phyloP scores from a whole-genome alignment of 192 early-diverging fungal species.

The Mycoemilia scoparia region DNA sequence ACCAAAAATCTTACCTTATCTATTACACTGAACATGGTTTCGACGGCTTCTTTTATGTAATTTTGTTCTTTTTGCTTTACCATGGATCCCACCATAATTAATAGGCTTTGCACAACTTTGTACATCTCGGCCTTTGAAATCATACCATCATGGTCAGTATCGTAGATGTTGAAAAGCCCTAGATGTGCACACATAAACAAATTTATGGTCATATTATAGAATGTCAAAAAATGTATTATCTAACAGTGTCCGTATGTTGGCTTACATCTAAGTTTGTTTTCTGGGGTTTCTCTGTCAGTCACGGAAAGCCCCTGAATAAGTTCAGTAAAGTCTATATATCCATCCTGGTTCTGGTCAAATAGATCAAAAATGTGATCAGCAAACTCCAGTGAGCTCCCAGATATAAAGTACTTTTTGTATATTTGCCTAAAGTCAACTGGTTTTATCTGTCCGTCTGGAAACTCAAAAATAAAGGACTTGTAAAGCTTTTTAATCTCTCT shows the following conservation, averaged over 20 bases:
- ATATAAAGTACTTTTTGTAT: slow-evolving; percentile 94
- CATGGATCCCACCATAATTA: slow-evolving; percentile 85
- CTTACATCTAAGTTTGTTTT: slow-evolving; percentile 78
- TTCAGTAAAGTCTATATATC: slow-evolving; percentile 80
- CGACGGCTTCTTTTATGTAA: slow-evolving; percentile 73
- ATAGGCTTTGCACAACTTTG: slow-evolving; percentile 81
- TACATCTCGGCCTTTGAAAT: slow-evolving; percentile 87
- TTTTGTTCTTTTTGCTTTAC: slow-evolving; percentile 77
- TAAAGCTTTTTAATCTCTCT: too few relatives aligned
- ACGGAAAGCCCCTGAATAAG: slow-evolving; percentile 74
- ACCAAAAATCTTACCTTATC: slow-evolving; percentile 31
- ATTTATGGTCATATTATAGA: too few relatives aligned
- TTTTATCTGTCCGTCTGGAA: slow-evolving; percentile 68
- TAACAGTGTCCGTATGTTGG: too few relatives aligned
- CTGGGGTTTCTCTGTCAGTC: slow-evolving; percentile 58
- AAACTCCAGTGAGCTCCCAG: slow-evolving; percentile 76
- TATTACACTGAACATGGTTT: slow-evolving; percentile 81
- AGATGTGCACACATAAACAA: too few relatives aligned
- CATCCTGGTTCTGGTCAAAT: slow-evolving; percentile 81
- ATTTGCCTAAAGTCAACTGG: slow-evolving; percentile 75
- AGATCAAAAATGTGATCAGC: slow-evolving; percentile 84
- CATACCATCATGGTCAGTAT: slow-evolving; percentile 77
- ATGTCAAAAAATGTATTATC: too few relatives aligned
- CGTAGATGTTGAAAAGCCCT: slow-evolving; percentile 80
- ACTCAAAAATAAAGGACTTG: slow-evolving; percentile 87